Evolutionary conservation across 257 asterid genomes (phyloP), one percentile per base, ranked within the genome.

Genomic region (Salvia splendens): DNA sequence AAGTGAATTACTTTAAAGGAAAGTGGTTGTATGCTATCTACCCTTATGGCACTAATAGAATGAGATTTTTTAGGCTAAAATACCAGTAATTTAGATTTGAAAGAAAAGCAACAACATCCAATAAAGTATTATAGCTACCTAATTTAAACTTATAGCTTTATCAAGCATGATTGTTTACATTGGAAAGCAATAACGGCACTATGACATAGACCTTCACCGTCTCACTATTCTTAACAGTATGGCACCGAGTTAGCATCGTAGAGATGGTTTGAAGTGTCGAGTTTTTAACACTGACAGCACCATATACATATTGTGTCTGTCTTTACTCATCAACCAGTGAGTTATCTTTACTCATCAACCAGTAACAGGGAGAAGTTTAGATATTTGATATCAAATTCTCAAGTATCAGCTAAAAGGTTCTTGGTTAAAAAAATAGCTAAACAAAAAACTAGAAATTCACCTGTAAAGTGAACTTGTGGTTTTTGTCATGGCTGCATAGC

Each of bases 391-490:
- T 33, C 28, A 16, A 17, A 49, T 59, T 41, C 63, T 41, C 14
- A 2, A 7, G 71, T 8, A 15, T 7, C 15, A 28, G n/a, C 6
- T 12, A 10, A 8, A 32, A 17, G 30, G 43, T 59, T 43, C 45
- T 17, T 20, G 45, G 28, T 14, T 7, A 12, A 47, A 41, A 15
- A 52, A 28, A 8, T 3, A 30, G 41, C 30, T 6, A 46, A 54
- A 15, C 63, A 8, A 9, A 17, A 66, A 71, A 5, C 32, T 50
- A 72, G 64, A 67, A 53, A 66, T 46, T 38, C 69, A 93, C 98
- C 98, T 90, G 97, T 78, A 93, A 81, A 49, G 97, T 90, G 71
- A 87, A 86, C 83, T 86, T 90, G 85, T 88, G 94, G 87, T 93
- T 90, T 77, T 89, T 90, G 81, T 86, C 95, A 67, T 86, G 87